Evolutionary conservation across 441 rosid genomes (phyloP), one percentile per base, ranked within the genome.

Genomic region (Adansonia gregorii): DNA sequence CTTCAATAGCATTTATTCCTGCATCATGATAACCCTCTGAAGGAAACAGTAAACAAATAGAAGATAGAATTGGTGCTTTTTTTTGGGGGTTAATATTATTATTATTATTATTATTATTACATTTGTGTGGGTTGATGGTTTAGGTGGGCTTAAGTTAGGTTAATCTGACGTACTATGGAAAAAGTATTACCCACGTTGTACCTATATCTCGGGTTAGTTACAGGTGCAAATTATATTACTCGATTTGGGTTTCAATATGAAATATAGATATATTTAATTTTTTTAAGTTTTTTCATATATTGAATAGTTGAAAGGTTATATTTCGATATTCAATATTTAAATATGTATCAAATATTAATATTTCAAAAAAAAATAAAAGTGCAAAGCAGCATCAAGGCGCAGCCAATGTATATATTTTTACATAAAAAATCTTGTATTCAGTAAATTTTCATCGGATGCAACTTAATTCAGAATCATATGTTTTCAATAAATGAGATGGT

Each of bases 121-220:
- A 10, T 6, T 11, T 24, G 27, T 67, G 55, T 46, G 56, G 27
- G 2, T 67, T 67, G 24, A 67, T 19, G 55, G 55, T 67, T 67
- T 67, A 67, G n/a, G 72, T 67, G 39, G 55, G 72, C 8, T 46
- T 46, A 67, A 67, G 35, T 20, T 46, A 20, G 35, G 3, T 35
- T 15, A 15, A 20, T 68, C 24, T 20, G 55, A 20, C 39, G 20
- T 46, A 24, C 6, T 20, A 68, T 46, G 35, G 15, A 46, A 68
- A 46, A 46, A 24, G 27, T 24, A 24, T 24, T 24, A 24, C 27
- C 1, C 27, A 24, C 27, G 27, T 24, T 24, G 27, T 24, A 24
- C 27, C 27, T 24, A 24, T 24, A 24, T 24, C 27, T 24, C 27
- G 1, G 27, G 27, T 24, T 24, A 24, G 27, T 24, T 24, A 24